A percentile compares a stretch with the other conserved stretches of the same genome.
Conservation (phyloP, 371 early-diverging fungal genomes). For the Mucor velutinosus region DNA sequence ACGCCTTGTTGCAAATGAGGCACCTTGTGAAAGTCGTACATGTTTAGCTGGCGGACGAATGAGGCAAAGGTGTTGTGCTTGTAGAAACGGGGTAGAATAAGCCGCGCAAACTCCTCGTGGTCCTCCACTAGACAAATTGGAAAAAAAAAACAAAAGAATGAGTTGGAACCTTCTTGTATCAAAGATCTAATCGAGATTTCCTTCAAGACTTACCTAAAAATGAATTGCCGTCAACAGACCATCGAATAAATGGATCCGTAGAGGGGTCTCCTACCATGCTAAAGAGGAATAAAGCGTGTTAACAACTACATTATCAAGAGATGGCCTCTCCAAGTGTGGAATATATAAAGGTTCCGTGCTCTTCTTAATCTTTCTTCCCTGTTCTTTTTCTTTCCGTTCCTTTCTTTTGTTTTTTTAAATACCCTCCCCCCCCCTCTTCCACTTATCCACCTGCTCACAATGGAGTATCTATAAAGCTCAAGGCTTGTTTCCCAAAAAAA, state of each 20-base stretch:
- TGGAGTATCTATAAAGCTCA: too few relatives aligned
- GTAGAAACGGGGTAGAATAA: conserved; percentile 73
- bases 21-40: conserved; percentile 72
- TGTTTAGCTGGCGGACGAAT: conserved; percentile 88
- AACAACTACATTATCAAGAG: too few relatives aligned
- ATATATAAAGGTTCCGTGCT: background rate
- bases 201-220: conserved; percentile 54
- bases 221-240: conserved; percentile 76
- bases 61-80: conserved; percentile 85
- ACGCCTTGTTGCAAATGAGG: conserved; percentile 78
- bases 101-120: conserved; percentile 80
- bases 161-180: background rate
- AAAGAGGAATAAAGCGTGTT: background rate
- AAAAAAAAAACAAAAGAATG: background rate
- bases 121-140: conserved; percentile 42
- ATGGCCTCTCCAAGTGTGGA: too few relatives aligned
- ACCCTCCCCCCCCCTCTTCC: background rate
- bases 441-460: too few relatives aligned
- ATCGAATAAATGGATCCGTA: conserved; percentile 69
- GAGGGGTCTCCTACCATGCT: conserved; percentile 72
- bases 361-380: background rate
- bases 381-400: conserved; percentile 9
- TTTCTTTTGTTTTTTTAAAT: conserved; percentile 1
- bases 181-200: background rate
- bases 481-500: too few relatives aligned